These are phyloP conservation scores for Aspergillus floridensis DNA, from an alignment of 2,329 filamentous ascomycete genomes.

Conservation along the genomic window DNA sequence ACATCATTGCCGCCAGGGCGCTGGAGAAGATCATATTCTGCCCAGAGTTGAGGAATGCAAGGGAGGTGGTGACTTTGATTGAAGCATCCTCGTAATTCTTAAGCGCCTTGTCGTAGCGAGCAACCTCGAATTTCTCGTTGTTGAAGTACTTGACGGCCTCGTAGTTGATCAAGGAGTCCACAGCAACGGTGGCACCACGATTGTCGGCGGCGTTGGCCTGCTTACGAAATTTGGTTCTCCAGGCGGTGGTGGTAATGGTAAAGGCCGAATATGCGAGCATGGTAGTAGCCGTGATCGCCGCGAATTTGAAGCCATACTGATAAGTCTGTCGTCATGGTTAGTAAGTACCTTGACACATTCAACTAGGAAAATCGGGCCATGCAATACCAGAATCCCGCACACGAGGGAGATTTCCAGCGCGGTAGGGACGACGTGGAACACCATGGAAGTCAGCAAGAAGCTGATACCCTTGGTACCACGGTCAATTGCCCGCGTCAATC, in stretches of 20 bases:
- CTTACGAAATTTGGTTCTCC: slow-evolving; percentile 93
- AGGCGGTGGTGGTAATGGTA: slow-evolving; percentile 92
- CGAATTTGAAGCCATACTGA: slow-evolving; percentile 90
- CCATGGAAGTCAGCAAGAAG: slow-evolving; percentile 95
- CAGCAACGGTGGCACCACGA: slow-evolving; percentile 87
- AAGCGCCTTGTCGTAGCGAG: slow-evolving; percentile 83
- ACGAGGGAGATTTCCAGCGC: slow-evolving; percentile 92
- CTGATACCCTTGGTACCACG: slow-evolving; percentile 97
- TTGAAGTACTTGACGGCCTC: slow-evolving; percentile 99
- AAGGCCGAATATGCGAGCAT: slow-evolving; percentile 97
- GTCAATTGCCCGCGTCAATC: slow-evolving; percentile 89
- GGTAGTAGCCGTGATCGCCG: slow-evolving; percentile 81
- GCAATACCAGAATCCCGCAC: slow-evolving; percentile 75
- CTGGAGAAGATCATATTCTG: slow-evolving; percentile 97
- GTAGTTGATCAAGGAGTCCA: slow-evolving; percentile 97
- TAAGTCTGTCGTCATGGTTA: slow-evolving; percentile 60
- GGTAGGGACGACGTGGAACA: slow-evolving; percentile 94
- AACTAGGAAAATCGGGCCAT: neutral
- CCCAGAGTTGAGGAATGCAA: slow-evolving; percentile 88
- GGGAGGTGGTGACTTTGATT: slow-evolving; percentile 92
- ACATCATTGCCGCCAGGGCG: slow-evolving; percentile 97
- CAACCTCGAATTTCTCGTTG: slow-evolving; percentile 93
- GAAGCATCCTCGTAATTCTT: slow-evolving; percentile 86
- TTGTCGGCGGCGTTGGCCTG: slow-evolving; percentile 97
- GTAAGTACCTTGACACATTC: neutral